Base-by-base conservation (phyloP, 1,284 basidiomycete species). In the Meira miltonrushii region DNA sequence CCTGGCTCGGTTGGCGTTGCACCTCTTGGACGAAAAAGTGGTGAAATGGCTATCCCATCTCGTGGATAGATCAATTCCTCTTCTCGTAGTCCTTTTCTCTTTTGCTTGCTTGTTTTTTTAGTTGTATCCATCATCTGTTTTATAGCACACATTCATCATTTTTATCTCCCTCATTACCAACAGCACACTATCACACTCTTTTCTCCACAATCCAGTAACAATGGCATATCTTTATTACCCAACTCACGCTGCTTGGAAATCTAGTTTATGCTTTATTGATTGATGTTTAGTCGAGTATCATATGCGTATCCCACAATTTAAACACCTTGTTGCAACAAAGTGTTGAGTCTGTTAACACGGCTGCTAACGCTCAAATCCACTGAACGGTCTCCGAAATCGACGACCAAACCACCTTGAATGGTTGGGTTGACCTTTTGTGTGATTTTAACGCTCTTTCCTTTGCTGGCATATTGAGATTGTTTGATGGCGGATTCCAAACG, bases 301-400 rank as follows among this genome's bases (percentile, higher is more conserved):
- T 33, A 33, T 33, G 28, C 21, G 13, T 50, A 37, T 50, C 13
- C 37, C 13, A 53, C 23, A 41, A 7, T 41, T 50, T 55, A 58
- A 37, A 58, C 37, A 37, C 56, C 37, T 43, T 58, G 48, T 56
- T 57, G 55, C 5, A 97, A 84, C 74, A 90, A 84, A 69, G 85
- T 85, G 84, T 96, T 97, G 79, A 96, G 86, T 82, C 92, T 92
- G 80, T 88, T 94, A 76, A 98, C 91, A 62, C 90, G 88, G 62
- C 88, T 90, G 55, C 87, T 87, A 57, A 95, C 93, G 72, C 89
- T 92, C 66, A 97, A 84, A 82, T 98, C 95, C 72, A 96, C 89
- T 58, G 90, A 92, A 84, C 93, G 93, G 83, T 97, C 94, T 69
- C 92, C 95, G 79, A 99, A 93, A 82, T 98, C 94, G 58, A 99